Conservation (phyloP, 2,329 filamentous ascomycete genomes). For the Microcyclospora pomicola region DNA sequence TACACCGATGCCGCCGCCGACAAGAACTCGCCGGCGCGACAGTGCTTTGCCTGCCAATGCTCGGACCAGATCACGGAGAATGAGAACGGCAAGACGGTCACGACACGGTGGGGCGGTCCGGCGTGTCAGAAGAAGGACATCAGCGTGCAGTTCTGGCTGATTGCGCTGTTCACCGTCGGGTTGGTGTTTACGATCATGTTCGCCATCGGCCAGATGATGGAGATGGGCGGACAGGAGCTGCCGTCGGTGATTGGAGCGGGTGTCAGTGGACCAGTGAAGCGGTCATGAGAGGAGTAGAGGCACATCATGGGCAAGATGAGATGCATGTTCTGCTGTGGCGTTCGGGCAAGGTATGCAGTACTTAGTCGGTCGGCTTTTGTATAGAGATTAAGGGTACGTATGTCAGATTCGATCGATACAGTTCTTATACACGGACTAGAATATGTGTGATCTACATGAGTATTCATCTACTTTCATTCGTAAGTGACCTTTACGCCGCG, state of each 20-base stretch:
- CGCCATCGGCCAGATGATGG: conserved; percentile 65
- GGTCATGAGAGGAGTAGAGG: background rate
- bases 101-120: conserved; percentile 66
- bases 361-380: no score
- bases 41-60: conserved; percentile 74
- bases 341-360: no score
- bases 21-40: conserved; percentile 19
- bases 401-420: no score
- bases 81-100: conserved; percentile 41
- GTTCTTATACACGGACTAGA: no score
- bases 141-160: conserved; percentile 76
- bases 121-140: conserved; percentile 88
- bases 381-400: no score
- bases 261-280: conserved; percentile 48
- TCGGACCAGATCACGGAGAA: conserved; percentile 41
- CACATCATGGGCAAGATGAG: background rate
- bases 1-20: conserved; percentile 37
- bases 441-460: no score
- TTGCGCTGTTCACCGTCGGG: conserved; percentile 59
- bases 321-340: no score
- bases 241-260: conserved; percentile 94
- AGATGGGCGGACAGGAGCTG: conserved; percentile 72
- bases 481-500: no score
- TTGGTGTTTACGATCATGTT: conserved; percentile 55
- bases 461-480: no score